These are phyloP conservation scores for Collybiopsis confluens DNA, from an alignment of 768 basidiomycete species.

Conservation along the genomic window DNA sequence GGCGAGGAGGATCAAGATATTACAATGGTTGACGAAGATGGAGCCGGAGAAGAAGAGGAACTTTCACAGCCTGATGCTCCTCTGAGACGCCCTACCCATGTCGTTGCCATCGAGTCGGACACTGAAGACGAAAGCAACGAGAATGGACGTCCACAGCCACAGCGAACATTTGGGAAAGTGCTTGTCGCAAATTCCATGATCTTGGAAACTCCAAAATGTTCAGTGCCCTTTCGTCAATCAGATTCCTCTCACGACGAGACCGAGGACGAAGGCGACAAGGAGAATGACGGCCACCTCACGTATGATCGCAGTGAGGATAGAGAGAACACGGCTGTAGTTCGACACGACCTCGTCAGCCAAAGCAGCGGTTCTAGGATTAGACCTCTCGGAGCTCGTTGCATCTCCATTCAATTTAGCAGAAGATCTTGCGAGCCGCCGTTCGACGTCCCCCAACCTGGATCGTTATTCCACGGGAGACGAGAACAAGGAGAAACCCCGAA, in stretches of 20 bases:
- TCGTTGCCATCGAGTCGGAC: constrained; percentile 61
- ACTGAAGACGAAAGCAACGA: constrained; percentile 42
- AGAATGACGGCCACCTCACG: constrained; percentile 60
- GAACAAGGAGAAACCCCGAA: constrained; percentile 19
- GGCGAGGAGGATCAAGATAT: constrained; percentile 26
- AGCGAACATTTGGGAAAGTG: no score
- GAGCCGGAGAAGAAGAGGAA: no score
- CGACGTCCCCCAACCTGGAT: constrained; percentile 21
- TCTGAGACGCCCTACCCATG: constrained; percentile 25
- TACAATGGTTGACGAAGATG: constrained; percentile 23
- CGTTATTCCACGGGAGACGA: constrained; percentile 14
- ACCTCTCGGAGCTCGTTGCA: constrained; percentile 18
- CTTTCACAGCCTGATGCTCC: constrained; percentile 22
- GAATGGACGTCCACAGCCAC: constrained; percentile 16
- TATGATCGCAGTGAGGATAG: constrained; percentile 73
- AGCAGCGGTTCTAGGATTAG: constrained; percentile 15
- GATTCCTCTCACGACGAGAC: constrained; percentile 48
- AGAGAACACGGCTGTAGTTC: constrained; percentile 64
- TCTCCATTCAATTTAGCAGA: constrained; percentile 25
- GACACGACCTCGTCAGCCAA: constrained; percentile 27
- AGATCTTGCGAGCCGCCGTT: constrained; percentile 20
- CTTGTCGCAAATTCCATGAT: constrained; percentile 22
- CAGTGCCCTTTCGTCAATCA: constrained; percentile 28
- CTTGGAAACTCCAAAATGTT: not conserved
- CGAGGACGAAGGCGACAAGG: constrained; percentile 71